Percentiles rank a stretch among this genome's conserved stretches.
These are phyloP conservation scores for Mycena floridula DNA, from an alignment of 768 basidiomycete species.

Conservation along the genomic window DNA sequence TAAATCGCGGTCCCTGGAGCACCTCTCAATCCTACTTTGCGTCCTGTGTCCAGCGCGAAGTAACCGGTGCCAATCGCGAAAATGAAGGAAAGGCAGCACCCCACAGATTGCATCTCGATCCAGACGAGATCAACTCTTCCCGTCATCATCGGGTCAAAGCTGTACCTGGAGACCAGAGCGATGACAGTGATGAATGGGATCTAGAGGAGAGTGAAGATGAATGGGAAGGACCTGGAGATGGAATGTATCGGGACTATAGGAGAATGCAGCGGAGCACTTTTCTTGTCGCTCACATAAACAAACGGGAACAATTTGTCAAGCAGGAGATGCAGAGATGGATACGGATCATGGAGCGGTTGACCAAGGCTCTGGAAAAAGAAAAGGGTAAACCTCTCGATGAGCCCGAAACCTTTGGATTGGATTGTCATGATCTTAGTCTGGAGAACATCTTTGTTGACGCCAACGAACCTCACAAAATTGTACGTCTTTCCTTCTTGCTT, in stretches of 20 bases:
- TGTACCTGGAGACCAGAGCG: conserved; percentile 67
- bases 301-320: conserved; percentile 57
- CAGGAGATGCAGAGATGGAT: conserved; percentile 72
- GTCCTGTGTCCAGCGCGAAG: conserved; percentile 68
- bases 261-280: conserved; percentile 78
- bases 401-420: conserved; percentile 67
- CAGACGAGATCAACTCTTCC: conserved; percentile 66
- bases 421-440: conserved; percentile 81
- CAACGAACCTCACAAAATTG: conserved; percentile 60
- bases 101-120: conserved; percentile 75
- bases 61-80: conserved; percentile 66
- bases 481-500: conserved; percentile 31
- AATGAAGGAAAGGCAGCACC: conserved; percentile 73
- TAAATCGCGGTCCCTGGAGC: conserved; percentile 78
- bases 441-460: conserved; percentile 83
- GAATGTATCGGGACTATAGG: conserved; percentile 79
- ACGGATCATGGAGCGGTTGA: conserved; percentile 57
- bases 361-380: conserved; percentile 18
- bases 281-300: conserved; percentile 60
- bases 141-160: conserved; percentile 64
- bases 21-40: conserved; percentile 52
- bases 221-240: conserved; percentile 72
- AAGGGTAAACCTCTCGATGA: conserved; percentile 11
- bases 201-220: conserved; percentile 76
- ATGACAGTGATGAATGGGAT: conserved; percentile 76